Evolutionary conservation across 495 filamentous ascomycete genomes (phyloP), one percentile per base, ranked within the genome.

Genomic region (Daldinia vernicosa): DNA sequence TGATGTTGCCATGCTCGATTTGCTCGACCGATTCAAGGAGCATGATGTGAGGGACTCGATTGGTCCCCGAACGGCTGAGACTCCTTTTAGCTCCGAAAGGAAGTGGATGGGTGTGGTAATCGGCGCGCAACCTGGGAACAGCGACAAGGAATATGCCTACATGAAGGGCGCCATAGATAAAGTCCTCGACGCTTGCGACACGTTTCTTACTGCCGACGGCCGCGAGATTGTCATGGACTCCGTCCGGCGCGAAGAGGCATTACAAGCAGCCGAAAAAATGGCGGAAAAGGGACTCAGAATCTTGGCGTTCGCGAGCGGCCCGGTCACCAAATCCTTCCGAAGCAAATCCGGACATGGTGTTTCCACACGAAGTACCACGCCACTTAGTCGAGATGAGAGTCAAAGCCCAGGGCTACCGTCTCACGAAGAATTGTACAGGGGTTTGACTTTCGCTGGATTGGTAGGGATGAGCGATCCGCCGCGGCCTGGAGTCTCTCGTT

Each of bases 91-190:
- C 75, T 98, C 95, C 0, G 94, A 98, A 73, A 88, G 93, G 52
- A 99, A 98, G 80, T 99, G 95, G 95, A 99, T 98, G 95, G 95
- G 95, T 35, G 94, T 97, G 14, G 89, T 92, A 2, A 93, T 97
- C 69, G 89, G 90, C 32, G 84, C 82, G 3, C 85, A 86, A 63
- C 78, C 87, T 5, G 81, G 77, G 19, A 83, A 78, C 63, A 78
- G 70, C 54, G 83, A 85, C 27, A 87, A 84, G 73, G 90, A 95
- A 71, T 86, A 92, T 63, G 94, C 92, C 12, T 98, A 98, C 72
- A 91, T 97, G 77, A 99, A 99, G 77, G 95, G 95, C 47, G 93
- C 95, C 59, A 84, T 98, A 37, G 95, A 99, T 76, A 90, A 90
- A 77, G 86, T 99, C 14, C 82, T 99, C 2, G 87, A 87, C 32